Conservation (phyloP, 495 filamentous ascomycete genomes). For the Podospora conica region DNA sequence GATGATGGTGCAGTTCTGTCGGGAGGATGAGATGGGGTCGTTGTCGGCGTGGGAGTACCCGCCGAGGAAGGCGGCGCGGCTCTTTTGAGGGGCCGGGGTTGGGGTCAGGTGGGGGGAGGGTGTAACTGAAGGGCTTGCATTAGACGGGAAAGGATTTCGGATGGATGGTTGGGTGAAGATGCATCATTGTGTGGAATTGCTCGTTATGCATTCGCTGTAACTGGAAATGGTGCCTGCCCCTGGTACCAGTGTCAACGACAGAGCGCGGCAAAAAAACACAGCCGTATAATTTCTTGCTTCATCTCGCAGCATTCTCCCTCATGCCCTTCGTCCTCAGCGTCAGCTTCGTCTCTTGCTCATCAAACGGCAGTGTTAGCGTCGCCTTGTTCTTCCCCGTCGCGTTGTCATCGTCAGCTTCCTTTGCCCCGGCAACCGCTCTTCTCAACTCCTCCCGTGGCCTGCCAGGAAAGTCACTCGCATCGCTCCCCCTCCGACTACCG, state of each 20-base stretch:
- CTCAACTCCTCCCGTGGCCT: conserved; percentile 36
- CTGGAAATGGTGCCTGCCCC: not conserved
- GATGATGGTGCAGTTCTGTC: not conserved
- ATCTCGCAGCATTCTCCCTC: conserved; percentile 38
- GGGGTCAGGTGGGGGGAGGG: too few species aligned
- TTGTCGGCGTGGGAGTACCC: not conserved
- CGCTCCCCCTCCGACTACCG: conserved; percentile 44
- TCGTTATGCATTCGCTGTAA: not conserved
- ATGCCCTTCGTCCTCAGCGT: conserved; percentile 43
- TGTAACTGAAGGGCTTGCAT: not conserved
- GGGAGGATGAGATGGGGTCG: not conserved
- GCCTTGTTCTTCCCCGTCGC: not conserved
- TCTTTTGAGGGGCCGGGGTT: not conserved
- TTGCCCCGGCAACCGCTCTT: conserved; percentile 21
- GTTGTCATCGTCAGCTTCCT: conserved; percentile 5
- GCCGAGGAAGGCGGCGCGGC: not conserved
- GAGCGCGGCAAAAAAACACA: not conserved
- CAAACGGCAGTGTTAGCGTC: conserved; percentile 32
- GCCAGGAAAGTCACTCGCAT: conserved; percentile 33
- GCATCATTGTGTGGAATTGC: not conserved
- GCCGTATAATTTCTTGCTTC: not conserved
- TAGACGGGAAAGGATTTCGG: not conserved
- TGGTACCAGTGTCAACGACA: not conserved
- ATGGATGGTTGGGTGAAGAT: too few species aligned
- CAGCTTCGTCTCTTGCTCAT: conserved; percentile 31